phyloP scores from a whole-genome alignment of 495 filamentous ascomycete genomes.

The Corynascus novoguineensis region DNA sequence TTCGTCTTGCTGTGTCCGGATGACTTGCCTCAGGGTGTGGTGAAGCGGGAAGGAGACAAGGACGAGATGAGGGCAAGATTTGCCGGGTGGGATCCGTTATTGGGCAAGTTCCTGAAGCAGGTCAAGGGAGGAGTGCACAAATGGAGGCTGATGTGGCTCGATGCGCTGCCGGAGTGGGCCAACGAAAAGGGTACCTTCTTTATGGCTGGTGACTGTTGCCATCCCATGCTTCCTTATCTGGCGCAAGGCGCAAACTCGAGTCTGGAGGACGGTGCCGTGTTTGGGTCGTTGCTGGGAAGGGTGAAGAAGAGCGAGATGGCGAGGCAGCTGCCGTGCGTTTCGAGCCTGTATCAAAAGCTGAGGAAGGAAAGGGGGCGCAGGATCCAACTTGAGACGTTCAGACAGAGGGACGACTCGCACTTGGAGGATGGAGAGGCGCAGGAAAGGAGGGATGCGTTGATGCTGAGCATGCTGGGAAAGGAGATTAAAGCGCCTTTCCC shows the following conservation, averaged over 20 bases:
- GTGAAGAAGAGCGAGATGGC: constrained; percentile 42
- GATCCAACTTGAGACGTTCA: constrained; percentile 49
- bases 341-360: constrained; percentile 54
- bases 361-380: constrained; percentile 55
- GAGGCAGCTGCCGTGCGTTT: constrained; percentile 42
- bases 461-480: constrained; percentile 39
- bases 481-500: constrained; percentile 48
- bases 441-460: constrained; percentile 44
- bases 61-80: constrained; percentile 49
- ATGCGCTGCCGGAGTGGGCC: constrained; percentile 38
- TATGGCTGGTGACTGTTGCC: constrained; percentile 56
- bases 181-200: constrained; percentile 37
- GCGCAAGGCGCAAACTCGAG: constrained; percentile 56
- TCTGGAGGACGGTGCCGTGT: constrained; percentile 50
- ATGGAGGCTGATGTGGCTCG: constrained; percentile 48
- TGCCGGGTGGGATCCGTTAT: constrained; percentile 47
- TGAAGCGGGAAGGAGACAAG: constrained; percentile 39
- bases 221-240: constrained; percentile 64
- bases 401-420: constrained; percentile 55
- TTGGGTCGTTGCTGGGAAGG: constrained; percentile 51
- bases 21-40: constrained; percentile 42
- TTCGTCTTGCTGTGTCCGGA: constrained; percentile 53
- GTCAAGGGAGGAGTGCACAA: constrained; percentile 45
- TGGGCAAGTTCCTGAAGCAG: constrained; percentile 42
- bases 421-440: constrained; percentile 53